Conservation (phyloP, 352 stramenopile species). For the Phytopythium helicoides region DNA sequence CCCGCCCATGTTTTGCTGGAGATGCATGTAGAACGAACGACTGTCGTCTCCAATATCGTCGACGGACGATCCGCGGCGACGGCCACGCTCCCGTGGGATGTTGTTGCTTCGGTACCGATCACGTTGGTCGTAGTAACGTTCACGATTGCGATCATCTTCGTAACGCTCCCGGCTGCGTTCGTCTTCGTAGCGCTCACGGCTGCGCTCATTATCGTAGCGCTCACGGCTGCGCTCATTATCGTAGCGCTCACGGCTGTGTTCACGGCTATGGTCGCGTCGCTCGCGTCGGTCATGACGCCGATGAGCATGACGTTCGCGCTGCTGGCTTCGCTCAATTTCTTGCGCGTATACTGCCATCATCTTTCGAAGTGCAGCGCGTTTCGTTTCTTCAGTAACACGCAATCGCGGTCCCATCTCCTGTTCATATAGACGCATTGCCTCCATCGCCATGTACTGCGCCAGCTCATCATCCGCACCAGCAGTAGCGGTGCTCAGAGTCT, state of each 20-base stretch:
- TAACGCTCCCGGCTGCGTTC: too few species aligned
- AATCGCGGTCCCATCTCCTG: constrained; percentile 46
- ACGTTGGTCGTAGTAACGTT: not conserved
- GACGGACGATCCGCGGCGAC: constrained; percentile 3
- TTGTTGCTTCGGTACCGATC: constrained; percentile 16
- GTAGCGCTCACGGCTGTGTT: too few species aligned
- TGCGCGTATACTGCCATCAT: constrained; percentile 77
- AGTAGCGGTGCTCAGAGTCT: not conserved
- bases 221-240: too few species aligned
- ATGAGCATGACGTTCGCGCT: constrained; percentile 2
- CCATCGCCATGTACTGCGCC: constrained; percentile 66
- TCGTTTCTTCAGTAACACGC: constrained; percentile 53
- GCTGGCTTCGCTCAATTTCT: constrained; percentile 40
- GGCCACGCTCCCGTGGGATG: not conserved
- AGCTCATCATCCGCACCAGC: constrained; percentile 21
- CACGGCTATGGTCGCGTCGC: too few species aligned
- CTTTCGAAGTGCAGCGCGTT: constrained; percentile 54
- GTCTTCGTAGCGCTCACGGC: too few species aligned
- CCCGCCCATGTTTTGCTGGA: constrained; percentile 2
- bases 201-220: too few species aligned
- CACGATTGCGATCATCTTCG: not conserved
- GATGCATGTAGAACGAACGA: constrained; percentile 3
- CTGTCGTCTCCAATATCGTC: constrained; percentile 7
- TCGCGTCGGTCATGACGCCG: not conserved
- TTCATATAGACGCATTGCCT: constrained; percentile 76